Evolutionary conservation across 2,329 filamentous ascomycete species (phyloP).

Genomic region (Alternaria sp.): DNA sequence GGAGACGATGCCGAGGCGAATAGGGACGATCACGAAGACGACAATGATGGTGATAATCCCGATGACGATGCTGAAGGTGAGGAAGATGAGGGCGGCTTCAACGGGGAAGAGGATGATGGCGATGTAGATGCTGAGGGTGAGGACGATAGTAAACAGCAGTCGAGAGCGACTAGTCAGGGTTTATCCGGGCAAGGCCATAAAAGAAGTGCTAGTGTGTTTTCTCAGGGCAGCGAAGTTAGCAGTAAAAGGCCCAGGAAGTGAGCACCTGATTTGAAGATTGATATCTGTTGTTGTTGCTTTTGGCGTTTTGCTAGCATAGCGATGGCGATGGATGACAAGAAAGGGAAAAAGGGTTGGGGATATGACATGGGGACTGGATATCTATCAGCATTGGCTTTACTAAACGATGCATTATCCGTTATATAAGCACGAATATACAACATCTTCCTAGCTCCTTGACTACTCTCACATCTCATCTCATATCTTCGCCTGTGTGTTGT

Average conservation of each 20-base stretch:
- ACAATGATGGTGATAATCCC: constrained; percentile 23
- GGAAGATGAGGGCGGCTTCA: constrained; percentile 20
- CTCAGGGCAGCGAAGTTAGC: constrained; percentile 56
- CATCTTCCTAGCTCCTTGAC: background rate
- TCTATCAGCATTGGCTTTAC: background rate
- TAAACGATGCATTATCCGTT: background rate
- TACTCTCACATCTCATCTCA: constrained; percentile 5
- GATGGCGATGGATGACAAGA: constrained; percentile 22
- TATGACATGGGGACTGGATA: constrained; percentile 6
- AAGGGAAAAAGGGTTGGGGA: background rate
- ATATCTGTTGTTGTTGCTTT: background rate
- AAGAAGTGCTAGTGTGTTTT: constrained; percentile 83
- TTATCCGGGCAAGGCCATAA: constrained; percentile 62
- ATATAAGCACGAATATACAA: constrained; percentile 6
- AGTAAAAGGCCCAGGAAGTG: constrained; percentile 47
- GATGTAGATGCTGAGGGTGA: constrained; percentile 48
- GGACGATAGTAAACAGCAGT: constrained; percentile 43
- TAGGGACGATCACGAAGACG: constrained; percentile 29
- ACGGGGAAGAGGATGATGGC: constrained; percentile 44
- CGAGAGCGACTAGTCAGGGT: constrained; percentile 39
- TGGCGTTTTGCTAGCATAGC: constrained; percentile 25
- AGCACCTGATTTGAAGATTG: background rate
- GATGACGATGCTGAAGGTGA: constrained; percentile 48
- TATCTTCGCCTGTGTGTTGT: constrained; percentile 53
- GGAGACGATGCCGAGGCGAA: constrained; percentile 36